Conservation (phyloP, 1,139 yeast species). For the Candida labiduridarum region DNA sequence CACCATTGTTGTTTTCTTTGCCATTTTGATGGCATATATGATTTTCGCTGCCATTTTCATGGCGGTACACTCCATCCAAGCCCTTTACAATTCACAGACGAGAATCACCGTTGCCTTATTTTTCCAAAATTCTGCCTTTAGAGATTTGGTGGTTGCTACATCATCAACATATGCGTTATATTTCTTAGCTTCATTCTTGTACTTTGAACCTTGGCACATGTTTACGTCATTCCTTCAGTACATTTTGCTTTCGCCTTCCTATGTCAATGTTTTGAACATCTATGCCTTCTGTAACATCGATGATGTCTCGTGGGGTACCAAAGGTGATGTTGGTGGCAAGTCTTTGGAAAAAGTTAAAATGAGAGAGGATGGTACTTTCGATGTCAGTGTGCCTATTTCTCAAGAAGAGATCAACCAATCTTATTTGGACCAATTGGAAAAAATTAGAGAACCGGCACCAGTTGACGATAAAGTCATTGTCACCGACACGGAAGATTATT, state of each 20-base stretch:
- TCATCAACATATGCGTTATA: conserved; percentile 49
- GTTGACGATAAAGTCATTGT: conserved; percentile 36
- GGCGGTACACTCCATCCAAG: conserved; percentile 49
- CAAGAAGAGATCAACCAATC: conserved; percentile 63
- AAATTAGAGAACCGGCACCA: conserved; percentile 51
- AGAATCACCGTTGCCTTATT: conserved; percentile 41
- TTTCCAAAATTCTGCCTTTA: conserved; percentile 44
- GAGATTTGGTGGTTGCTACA: conserved; percentile 53
- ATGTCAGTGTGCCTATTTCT: conserved; percentile 70
- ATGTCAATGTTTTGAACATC: conserved; percentile 50
- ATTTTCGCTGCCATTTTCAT: conserved; percentile 61
- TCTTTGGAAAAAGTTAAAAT: conserved; percentile 60
- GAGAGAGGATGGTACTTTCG: conserved; percentile 65
- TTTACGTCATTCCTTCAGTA: conserved; percentile 50
- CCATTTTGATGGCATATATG: conserved; percentile 89
- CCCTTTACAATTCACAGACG: conserved; percentile 31
- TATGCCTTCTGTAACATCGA: conserved; percentile 55
- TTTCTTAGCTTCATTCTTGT: conserved; percentile 48
- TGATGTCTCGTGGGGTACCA: conserved; percentile 56
- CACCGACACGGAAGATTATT: conserved; percentile 62
- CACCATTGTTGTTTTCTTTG: conserved; percentile 86
- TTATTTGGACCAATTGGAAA: conserved; percentile 62
- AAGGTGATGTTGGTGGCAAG: conserved; percentile 48
- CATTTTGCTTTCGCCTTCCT: conserved; percentile 49
- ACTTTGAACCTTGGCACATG: conserved; percentile 57